These are phyloP conservation scores for Biscogniauxia mediterranea DNA, from an alignment of 2,329 filamentous ascomycete species.

Conservation along the genomic window DNA sequence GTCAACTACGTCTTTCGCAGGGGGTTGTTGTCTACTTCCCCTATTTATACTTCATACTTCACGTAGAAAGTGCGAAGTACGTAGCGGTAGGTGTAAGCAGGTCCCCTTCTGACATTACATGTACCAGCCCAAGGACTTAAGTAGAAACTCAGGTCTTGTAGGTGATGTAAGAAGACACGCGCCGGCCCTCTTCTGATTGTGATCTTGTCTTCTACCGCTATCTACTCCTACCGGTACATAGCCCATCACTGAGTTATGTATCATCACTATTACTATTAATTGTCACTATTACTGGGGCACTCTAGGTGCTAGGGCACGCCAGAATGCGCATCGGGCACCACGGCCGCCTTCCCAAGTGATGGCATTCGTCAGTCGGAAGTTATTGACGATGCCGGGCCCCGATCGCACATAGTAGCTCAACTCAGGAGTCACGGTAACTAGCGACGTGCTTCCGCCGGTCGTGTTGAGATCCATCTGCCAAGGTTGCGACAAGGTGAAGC, in stretches of 20 bases:
- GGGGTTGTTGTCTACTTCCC: no score
- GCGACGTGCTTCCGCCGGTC: slow-evolving; percentile 35
- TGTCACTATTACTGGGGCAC: slow-evolving; percentile 20
- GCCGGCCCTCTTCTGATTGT: no score
- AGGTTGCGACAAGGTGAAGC: slow-evolving; percentile 30
- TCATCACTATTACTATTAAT: no score
- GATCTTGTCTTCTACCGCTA: no score
- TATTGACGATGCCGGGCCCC: slow-evolving; percentile 27
- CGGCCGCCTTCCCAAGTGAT: slow-evolving; percentile 28
- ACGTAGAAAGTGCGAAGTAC: background rate
- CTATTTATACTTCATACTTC: background rate
- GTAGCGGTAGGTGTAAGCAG: background rate
- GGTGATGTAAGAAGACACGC: no score
- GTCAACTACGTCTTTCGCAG: no score
- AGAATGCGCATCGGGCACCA: slow-evolving; percentile 28
- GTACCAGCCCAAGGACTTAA: no score
- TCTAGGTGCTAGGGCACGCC: slow-evolving; percentile 22
- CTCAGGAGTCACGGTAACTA: slow-evolving; percentile 22
- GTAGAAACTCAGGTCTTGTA: background rate
- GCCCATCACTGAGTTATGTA: no score
- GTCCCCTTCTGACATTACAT: background rate
- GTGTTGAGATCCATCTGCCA: slow-evolving; percentile 44
- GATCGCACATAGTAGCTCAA: slow-evolving; percentile 25
- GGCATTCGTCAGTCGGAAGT: slow-evolving; percentile 22
- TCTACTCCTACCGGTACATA: no score